Percentiles rank a stretch among this genome's conserved stretches.
phyloP scores from a whole-genome alignment of 768 basidiomycete species.

The Phylloporus rhodoxanthus region DNA sequence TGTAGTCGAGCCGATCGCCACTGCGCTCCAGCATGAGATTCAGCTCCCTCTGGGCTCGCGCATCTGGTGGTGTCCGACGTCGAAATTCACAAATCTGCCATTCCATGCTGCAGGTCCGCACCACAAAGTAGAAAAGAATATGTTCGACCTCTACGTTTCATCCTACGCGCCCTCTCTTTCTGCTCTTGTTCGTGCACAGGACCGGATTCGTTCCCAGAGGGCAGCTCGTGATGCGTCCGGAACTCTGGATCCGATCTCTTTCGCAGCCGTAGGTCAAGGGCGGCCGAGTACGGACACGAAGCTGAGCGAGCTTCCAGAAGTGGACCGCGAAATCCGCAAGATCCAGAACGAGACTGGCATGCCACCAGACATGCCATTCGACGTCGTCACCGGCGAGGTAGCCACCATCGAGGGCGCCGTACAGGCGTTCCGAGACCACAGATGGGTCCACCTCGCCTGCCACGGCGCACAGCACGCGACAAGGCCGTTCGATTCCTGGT shows the following conservation, averaged over 20 bases:
- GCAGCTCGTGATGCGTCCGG: background rate
- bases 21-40: background rate
- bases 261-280: background rate
- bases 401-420: background rate
- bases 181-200: background rate
- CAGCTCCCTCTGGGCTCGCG: background rate
- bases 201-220: background rate
- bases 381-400: background rate
- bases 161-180: slow-evolving; percentile 1
- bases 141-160: background rate
- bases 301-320: background rate
- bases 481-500: background rate
- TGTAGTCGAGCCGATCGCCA: background rate
- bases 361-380: background rate
- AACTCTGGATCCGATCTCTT: background rate
- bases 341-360: background rate
- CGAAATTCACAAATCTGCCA: background rate
- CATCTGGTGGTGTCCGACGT: slow-evolving; percentile 1
- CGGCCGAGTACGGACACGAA: background rate
- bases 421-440: background rate
- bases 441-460: background rate
- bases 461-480: background rate
- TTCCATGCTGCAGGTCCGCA: background rate
- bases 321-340: background rate
- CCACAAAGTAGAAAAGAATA: background rate